phyloP scores from a whole-genome alignment of 169 alveolate genomes.

The Eimeria acervulina region DNA sequence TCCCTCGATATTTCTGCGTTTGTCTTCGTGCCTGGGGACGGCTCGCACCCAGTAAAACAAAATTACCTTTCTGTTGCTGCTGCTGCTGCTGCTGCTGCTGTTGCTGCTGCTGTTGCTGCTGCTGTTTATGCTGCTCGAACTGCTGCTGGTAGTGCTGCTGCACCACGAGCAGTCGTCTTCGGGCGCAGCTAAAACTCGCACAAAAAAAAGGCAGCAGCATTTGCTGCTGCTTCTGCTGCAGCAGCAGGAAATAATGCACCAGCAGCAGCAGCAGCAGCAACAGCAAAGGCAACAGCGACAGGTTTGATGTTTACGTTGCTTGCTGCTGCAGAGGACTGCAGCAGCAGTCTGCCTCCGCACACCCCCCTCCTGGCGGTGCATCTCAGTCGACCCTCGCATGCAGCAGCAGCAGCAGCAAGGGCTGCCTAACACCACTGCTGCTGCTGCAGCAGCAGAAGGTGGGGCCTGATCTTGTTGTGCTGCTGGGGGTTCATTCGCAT shows the following conservation, averaged over 20 bases:
- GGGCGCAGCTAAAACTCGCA: background rate
- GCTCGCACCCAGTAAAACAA: constrained; percentile 23
- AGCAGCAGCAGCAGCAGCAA: constrained; percentile 14
- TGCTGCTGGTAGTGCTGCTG: too few species aligned
- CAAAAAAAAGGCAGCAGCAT: too few species aligned
- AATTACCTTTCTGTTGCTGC: background rate
- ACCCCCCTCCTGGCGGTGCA: constrained; percentile 39
- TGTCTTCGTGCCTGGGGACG: constrained; percentile 58
- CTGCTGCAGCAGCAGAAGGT: constrained; percentile 13
- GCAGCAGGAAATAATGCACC: background rate
- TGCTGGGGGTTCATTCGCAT: constrained; percentile 69
- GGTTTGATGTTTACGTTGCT: background rate
- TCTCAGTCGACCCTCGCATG: background rate
- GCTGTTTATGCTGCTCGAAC: too few species aligned
- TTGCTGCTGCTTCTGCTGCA: background rate
- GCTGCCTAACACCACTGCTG: background rate
- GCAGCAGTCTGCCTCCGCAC: constrained; percentile 56
- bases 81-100: background rate
- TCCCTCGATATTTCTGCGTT: background rate
- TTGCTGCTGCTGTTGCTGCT: background rate
- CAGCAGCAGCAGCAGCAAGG: background rate
- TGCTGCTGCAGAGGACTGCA: constrained; percentile 44
- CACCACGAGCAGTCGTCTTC: background rate
- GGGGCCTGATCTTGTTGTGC: constrained; percentile 4
- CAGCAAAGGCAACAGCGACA: background rate